phyloP scores from a whole-genome alignment of 768 basidiomycete species.

The Kondoa malvinella region DNA sequence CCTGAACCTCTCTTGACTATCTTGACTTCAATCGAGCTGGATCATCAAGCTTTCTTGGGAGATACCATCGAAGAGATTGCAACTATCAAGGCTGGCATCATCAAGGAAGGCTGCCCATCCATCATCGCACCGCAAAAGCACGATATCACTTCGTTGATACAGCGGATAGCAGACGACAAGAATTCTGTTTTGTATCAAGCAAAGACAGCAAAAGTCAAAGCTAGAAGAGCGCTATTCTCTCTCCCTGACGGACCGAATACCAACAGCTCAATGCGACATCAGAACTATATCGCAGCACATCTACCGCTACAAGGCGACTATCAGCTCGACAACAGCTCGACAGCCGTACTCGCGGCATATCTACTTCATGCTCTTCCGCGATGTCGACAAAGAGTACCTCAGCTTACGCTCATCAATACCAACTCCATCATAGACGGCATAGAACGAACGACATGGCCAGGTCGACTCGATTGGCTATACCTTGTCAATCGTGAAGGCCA shows the following conservation, averaged over 20 bases:
- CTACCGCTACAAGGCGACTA: conserved; percentile 64
- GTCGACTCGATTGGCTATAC: conserved; percentile 51
- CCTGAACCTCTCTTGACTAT: conserved; percentile 58
- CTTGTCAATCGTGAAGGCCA: conserved; percentile 21
- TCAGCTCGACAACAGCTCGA: conserved; percentile 66
- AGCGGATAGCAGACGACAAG: conserved; percentile 37
- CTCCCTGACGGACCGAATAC: background rate
- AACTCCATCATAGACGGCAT: conserved; percentile 46
- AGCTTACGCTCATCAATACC: conserved; percentile 35
- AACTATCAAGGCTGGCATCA: conserved; percentile 66
- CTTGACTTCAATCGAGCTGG: conserved; percentile 71
- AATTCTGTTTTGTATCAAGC: conserved; percentile 35
- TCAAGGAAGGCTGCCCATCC: conserved; percentile 41
- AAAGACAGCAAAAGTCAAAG: background rate
- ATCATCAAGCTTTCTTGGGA: conserved; percentile 83
- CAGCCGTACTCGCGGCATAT: conserved; percentile 49
- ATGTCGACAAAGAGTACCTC: conserved; percentile 24
- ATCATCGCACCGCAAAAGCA: conserved; percentile 51
- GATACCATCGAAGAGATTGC: conserved; percentile 56
- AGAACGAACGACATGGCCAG: conserved; percentile 51
- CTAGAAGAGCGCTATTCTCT: background rate
- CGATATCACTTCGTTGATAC: conserved; percentile 28
- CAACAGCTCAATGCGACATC: background rate
- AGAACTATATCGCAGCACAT: background rate
- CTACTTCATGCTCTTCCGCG: conserved; percentile 39